These are phyloP conservation scores for Pseudovirgaria hyperparasitica DNA, from an alignment of 2,329 filamentous ascomycete genomes.

Conservation along the genomic window DNA sequence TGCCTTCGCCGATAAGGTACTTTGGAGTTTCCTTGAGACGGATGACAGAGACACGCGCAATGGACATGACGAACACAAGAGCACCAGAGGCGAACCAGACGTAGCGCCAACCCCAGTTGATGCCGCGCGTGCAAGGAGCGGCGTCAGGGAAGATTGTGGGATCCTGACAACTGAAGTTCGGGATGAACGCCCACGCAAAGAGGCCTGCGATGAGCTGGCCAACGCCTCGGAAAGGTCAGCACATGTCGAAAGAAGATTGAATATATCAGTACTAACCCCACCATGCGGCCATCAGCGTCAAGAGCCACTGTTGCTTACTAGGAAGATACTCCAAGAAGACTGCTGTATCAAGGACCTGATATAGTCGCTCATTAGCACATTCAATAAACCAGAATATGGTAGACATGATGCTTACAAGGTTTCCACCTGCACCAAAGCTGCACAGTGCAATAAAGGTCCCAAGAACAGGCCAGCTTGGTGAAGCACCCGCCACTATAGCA, in stretches of 20 bases:
- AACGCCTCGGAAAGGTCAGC: conserved; percentile 24
- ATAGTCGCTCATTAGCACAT: conserved; percentile 19
- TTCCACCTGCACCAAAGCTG: conserved; percentile 52
- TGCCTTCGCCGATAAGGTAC: conserved; percentile 41
- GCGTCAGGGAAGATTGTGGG: conserved; percentile 21
- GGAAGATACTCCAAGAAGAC: conserved; percentile 47
- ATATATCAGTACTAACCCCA: conserved; percentile 25
- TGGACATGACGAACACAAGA: conserved; percentile 40
- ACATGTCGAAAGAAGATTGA: conserved; percentile 1
- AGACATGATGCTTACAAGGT: conserved; percentile 45
- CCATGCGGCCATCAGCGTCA: conserved; percentile 49
- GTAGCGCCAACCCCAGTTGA: conserved; percentile 47
- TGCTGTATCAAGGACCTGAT: conserved; percentile 49
- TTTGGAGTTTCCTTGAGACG: conserved; percentile 44
- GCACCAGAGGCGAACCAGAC: conserved; percentile 41
- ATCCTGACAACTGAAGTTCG: conserved; percentile 34
- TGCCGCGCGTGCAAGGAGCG: conserved; percentile 34
- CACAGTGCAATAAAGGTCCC: conserved; percentile 50
- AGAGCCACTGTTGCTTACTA: conserved; percentile 48
- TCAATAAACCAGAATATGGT: conserved; percentile 39
- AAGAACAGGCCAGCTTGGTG: conserved; percentile 53
- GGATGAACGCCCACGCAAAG: conserved; percentile 42
- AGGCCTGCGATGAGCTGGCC: conserved; percentile 39
- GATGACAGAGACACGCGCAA: conserved; percentile 41
- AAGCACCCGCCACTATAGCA: conserved; percentile 51